These are phyloP conservation scores for Porodaedalea pini DNA, from an alignment of 1,284 basidiomycete genomes.

Conservation along the genomic window DNA sequence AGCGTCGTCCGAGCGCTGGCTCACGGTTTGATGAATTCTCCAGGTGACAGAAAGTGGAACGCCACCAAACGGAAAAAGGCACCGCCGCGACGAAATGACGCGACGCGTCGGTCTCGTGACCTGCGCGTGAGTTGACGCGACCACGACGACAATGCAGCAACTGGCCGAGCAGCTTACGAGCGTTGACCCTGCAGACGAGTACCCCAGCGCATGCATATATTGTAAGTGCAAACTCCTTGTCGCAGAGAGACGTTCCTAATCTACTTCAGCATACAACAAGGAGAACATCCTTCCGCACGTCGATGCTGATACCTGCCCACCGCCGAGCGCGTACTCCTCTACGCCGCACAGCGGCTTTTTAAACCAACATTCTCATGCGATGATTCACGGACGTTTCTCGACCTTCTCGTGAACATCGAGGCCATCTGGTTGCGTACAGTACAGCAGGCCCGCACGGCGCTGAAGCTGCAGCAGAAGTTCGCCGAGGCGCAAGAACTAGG, in stretches of 20 bases:
- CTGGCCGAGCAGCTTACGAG: not conserved
- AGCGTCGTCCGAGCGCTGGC: too few relatives aligned
- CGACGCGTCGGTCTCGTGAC: too few relatives aligned
- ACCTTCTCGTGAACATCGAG: slow-evolving; percentile 9
- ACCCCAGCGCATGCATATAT: not conserved
- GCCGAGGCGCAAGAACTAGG: not conserved
- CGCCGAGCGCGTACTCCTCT: not conserved
- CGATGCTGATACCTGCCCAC: not conserved
- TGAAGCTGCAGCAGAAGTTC: not conserved
- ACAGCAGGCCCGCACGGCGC: not conserved
- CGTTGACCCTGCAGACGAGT: not conserved
- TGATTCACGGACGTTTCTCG: not conserved
- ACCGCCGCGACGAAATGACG: too few relatives aligned
- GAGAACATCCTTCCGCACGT: not conserved
- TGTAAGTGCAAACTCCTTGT: not conserved
- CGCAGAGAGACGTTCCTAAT: not conserved
- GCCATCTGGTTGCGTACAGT: not conserved
- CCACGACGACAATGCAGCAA: not conserved
- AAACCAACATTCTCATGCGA: not conserved
- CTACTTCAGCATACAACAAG: not conserved
- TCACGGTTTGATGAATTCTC: too few relatives aligned
- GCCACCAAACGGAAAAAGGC: too few relatives aligned
- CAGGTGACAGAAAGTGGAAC: too few relatives aligned
- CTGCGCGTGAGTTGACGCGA: not conserved
- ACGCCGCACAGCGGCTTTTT: not conserved